Evolutionary conservation across 2,329 filamentous ascomycete species (phyloP).

Genomic region (Erysiphe neolycopersici): DNA sequence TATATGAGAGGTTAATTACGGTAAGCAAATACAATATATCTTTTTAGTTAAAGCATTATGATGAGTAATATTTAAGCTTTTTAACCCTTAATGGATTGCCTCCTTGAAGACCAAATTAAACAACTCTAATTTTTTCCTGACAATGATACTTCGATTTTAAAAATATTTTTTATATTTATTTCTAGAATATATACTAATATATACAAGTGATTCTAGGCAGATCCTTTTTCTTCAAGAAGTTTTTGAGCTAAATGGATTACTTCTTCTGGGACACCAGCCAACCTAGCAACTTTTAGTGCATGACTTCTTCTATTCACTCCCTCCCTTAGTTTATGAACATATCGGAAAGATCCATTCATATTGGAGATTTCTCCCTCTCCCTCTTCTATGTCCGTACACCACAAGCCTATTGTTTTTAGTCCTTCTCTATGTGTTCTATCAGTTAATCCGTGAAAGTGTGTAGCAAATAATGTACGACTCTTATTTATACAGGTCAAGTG

Average conservation of each 20-base stretch:
- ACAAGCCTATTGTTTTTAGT: conserved; percentile 21
- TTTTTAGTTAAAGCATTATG: conserved; percentile 4
- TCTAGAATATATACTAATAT: background rate
- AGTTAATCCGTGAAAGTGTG: conserved; percentile 69
- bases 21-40: background rate
- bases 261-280: conserved; percentile 55
- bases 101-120: conserved; percentile 15
- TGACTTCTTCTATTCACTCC: conserved; percentile 75
- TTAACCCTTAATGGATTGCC: conserved; percentile 15
- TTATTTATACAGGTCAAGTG: conserved; percentile 56
- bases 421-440: conserved; percentile 39
- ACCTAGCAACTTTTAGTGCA: conserved; percentile 73
- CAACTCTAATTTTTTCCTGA: conserved; percentile 20
- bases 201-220: background rate
- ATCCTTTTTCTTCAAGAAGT: conserved; percentile 5
- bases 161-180: conserved; percentile 26
- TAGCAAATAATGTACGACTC: conserved; percentile 70
- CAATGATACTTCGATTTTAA: conserved; percentile 5
- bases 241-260: conserved; percentile 37
- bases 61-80: conserved; percentile 15
- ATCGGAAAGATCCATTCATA: conserved; percentile 31
- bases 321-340: conserved; percentile 54
- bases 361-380: conserved; percentile 31
- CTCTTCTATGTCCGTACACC: conserved; percentile 66
- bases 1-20: conserved; percentile 13